Percentiles rank a stretch among this genome's conserved stretches.
Evolutionary conservation across 345 rosid genomes (phyloP).

Genomic region (Syzygium aromaticum): DNA sequence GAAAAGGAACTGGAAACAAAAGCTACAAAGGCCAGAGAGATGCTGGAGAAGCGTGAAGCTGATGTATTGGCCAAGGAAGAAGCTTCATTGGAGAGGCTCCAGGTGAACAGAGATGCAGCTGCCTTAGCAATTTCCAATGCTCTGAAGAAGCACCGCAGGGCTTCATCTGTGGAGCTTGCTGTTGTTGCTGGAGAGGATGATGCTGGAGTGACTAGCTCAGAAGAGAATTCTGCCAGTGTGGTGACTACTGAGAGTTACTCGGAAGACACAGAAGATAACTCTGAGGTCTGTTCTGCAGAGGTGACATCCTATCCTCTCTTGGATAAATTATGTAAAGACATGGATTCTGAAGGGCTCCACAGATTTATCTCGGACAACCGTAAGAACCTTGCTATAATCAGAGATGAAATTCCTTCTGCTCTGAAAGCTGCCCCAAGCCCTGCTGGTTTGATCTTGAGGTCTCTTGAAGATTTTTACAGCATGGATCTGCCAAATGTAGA

Average conservation of each 20-base stretch:
- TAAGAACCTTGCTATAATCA: slow-evolving; percentile 81
- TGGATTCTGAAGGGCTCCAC: slow-evolving; percentile 90
- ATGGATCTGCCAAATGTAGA: slow-evolving; percentile 44
- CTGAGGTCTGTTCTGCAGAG: slow-evolving; percentile 38
- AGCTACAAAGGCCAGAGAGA: slow-evolving; percentile 69
- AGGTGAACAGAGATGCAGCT: slow-evolving; percentile 88
- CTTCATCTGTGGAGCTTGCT: slow-evolving; percentile 30
- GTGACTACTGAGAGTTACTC: slow-evolving; percentile 37
- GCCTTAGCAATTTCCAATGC: slow-evolving; percentile 51
- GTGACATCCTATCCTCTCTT: slow-evolving; percentile 73
- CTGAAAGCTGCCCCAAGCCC: slow-evolving; percentile 74
- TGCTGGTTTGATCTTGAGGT: slow-evolving; percentile 66
- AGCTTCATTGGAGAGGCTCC: slow-evolving; percentile 67
- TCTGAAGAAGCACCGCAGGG: slow-evolving; percentile 52
- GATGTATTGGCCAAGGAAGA: slow-evolving; percentile 85
- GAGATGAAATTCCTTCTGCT: slow-evolving; percentile 88
- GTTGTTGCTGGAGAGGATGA: slow-evolving; percentile 27
- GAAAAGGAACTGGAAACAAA: slow-evolving; percentile 72
- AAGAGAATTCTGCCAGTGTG: slow-evolving; percentile 31
- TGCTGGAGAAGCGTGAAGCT: slow-evolving; percentile 66
- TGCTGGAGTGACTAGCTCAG: slow-evolving; percentile 22
- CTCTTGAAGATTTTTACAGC: slow-evolving; percentile 77
- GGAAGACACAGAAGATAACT: slow-evolving; percentile 42
- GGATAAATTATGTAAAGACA: slow-evolving; percentile 65
- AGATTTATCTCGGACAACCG: slow-evolving; percentile 96